Conservation (phyloP, 1,284 basidiomycete genomes). For the Hortiboletus rubellus region DNA sequence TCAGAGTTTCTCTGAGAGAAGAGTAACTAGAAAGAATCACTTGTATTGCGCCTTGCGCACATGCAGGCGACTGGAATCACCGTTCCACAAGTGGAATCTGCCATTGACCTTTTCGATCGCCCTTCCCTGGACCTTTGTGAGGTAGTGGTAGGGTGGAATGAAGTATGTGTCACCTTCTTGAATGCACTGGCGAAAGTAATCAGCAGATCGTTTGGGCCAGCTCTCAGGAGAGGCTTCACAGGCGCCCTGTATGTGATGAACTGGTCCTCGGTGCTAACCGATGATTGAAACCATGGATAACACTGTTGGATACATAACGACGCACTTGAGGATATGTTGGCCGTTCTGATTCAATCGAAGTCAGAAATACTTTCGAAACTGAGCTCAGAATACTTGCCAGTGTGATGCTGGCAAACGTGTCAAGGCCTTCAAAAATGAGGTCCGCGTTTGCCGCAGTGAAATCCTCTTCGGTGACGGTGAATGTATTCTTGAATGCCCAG, state of each 20-base stretch:
- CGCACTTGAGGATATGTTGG: constrained; percentile 59
- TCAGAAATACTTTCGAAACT: not conserved
- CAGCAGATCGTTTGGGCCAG: constrained; percentile 65
- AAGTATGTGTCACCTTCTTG: constrained; percentile 51
- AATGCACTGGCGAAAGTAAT: constrained; percentile 78
- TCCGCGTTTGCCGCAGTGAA: constrained; percentile 55
- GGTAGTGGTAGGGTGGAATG: not conserved
- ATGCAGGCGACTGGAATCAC: constrained; percentile 82
- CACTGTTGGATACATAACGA: not conserved
- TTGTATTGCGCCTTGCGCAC: constrained; percentile 90
- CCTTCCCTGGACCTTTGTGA: constrained; percentile 48
- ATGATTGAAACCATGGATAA: not conserved
- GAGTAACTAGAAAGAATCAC: constrained; percentile 40
- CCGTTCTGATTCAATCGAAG: constrained; percentile 56
- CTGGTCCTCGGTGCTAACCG: constrained; percentile 67
- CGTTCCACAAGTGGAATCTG: constrained; percentile 77
- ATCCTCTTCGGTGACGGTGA: constrained; percentile 53
- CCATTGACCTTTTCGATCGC: constrained; percentile 62
- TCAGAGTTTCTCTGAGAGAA: constrained; percentile 6
- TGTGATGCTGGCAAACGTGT: constrained; percentile 75
- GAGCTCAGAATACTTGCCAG: constrained; percentile 50
- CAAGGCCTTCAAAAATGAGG: constrained; percentile 84
- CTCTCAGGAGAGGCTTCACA: constrained; percentile 54
- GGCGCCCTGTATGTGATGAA: constrained; percentile 69
- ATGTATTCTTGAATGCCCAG: constrained; percentile 80